These are phyloP conservation scores for Xylariaceae sp. DNA, from an alignment of 2,329 filamentous ascomycete genomes.

Conservation along the genomic window DNA sequence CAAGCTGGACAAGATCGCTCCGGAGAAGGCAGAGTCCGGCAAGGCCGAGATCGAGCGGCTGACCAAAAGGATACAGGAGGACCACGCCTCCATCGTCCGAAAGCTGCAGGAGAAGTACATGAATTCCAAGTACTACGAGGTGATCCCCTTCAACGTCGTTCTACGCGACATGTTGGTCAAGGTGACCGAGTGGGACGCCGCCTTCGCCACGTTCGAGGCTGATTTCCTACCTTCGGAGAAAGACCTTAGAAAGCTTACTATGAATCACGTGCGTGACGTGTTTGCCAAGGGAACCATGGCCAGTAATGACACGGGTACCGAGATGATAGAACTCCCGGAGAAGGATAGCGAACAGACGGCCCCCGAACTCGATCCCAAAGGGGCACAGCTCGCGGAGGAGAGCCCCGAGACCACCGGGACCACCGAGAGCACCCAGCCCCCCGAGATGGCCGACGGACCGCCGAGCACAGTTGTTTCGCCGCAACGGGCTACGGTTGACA, in stretches of 20 bases:
- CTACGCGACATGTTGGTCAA: slow-evolving; percentile 89
- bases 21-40: slow-evolving; percentile 80
- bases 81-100: slow-evolving; percentile 66
- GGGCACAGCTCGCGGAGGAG: slow-evolving; percentile 18
- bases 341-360: slow-evolving; percentile 36
- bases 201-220: slow-evolving; percentile 84
- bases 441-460: background rate
- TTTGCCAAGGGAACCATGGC: slow-evolving; percentile 75
- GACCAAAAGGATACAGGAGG: slow-evolving; percentile 73
- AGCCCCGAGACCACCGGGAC: slow-evolving; percentile 12
- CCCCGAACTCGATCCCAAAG: slow-evolving; percentile 19
- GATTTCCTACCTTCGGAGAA: slow-evolving; percentile 94
- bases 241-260: slow-evolving; percentile 86
- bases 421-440: slow-evolving; percentile 15
- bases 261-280: slow-evolving; percentile 88
- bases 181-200: slow-evolving; percentile 86
- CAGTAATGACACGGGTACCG: slow-evolving; percentile 61
- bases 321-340: slow-evolving; percentile 47
- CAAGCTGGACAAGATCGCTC: slow-evolving; percentile 82
- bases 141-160: slow-evolving; percentile 86
- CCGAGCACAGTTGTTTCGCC: slow-evolving; percentile 12
- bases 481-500: slow-evolving; percentile 29
- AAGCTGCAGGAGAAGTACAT: slow-evolving; percentile 88
- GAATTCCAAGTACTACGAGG: slow-evolving; percentile 91
- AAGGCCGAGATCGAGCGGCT: slow-evolving; percentile 74